phyloP scores from a whole-genome alignment of 257 asterid genomes.

The Nicotiana sylvestris region DNA sequence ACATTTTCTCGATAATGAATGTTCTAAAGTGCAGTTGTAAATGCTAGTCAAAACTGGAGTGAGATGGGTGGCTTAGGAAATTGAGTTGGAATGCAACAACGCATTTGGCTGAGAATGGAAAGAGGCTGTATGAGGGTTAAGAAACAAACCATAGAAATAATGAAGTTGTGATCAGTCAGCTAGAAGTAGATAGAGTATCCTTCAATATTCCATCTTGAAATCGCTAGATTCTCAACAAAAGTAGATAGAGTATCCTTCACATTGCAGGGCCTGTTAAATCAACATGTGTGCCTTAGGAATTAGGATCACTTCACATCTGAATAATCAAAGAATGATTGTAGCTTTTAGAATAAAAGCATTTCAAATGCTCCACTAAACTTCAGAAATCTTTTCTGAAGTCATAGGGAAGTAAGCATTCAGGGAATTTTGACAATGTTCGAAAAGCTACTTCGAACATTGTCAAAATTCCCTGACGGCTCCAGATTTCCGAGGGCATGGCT shows the following conservation, averaged over 20 bases:
- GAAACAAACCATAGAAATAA: not conserved
- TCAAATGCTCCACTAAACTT: not conserved
- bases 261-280: not conserved
- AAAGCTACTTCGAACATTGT: not conserved
- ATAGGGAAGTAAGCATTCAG: not conserved
- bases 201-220: too few species aligned
- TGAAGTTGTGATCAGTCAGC: not conserved
- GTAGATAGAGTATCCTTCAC: not conserved
- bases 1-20: not conserved
- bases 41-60: not conserved
- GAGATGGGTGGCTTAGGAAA: not conserved
- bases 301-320: not conserved
- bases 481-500: too few species aligned
- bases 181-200: not conserved
- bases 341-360: not conserved
- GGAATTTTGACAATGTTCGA: not conserved
- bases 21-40: not conserved
- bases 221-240: not conserved
- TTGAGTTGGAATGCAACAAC: not conserved
- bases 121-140: not conserved
- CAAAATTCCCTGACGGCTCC: too few species aligned
- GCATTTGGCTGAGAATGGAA: not conserved
- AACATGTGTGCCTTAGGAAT: not conserved
- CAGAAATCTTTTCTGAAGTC: not conserved
- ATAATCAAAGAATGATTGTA: not conserved